phyloP scores from a whole-genome alignment of 345 rosid genomes.

The Anastatica hierochuntica region DNA sequence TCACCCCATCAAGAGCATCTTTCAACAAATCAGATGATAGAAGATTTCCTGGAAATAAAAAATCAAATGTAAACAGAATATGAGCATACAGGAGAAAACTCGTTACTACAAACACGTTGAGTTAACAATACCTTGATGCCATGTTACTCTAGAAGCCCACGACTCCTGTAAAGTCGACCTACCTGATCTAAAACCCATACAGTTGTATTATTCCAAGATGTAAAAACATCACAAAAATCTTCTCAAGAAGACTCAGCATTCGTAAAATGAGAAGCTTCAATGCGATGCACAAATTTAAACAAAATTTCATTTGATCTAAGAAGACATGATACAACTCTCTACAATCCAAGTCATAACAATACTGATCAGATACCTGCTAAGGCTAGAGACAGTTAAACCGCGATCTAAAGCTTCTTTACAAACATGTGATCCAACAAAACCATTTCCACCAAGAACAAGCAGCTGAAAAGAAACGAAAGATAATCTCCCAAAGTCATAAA shows the following conservation, averaged over 20 bases:
- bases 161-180: constrained; percentile 58
- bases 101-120: background rate
- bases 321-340: no score
- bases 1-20: constrained; percentile 75
- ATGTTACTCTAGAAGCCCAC: constrained; percentile 64
- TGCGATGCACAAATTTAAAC: background rate
- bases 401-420: constrained; percentile 81
- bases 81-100: background rate
- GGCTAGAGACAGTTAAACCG: constrained; percentile 71
- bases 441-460: constrained; percentile 97
- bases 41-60: constrained; percentile 53
- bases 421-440: constrained; percentile 90
- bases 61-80: constrained; percentile 4
- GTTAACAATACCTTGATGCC: constrained; percentile 70
- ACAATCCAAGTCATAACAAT: background rate
- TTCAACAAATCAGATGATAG: constrained; percentile 66
- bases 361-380: constrained; percentile 60
- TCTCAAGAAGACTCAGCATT: background rate
- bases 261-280: background rate
- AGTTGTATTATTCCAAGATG: background rate
- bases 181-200: constrained; percentile 54
- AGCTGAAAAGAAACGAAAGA: constrained; percentile 35
- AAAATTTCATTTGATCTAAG: background rate
- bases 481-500: constrained; percentile 5
- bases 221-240: no score